phyloP scores from a whole-genome alignment of 208 protist genomes.

The Acanthamoeba castellanii region DNA sequence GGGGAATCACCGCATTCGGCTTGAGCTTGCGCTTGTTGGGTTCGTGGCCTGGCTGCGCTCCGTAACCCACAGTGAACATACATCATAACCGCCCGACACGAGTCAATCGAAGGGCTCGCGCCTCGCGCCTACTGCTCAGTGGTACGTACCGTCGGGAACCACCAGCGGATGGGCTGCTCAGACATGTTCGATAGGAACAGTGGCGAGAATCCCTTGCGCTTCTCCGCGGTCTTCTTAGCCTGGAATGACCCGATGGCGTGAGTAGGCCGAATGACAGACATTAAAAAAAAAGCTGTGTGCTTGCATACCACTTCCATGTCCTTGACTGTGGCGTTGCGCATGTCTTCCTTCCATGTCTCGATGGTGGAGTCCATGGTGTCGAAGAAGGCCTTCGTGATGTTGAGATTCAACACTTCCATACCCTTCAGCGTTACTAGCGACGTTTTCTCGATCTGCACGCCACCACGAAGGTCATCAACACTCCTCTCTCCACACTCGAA shows the following conservation, averaged over 20 bases:
- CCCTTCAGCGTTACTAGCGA: neutral
- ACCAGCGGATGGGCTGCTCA: constrained; percentile 52
- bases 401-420: constrained; percentile 46
- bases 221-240: constrained; percentile 64
- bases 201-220: constrained; percentile 65
- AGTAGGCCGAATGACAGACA: neutral
- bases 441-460: constrained; percentile 59
- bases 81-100: neutral
- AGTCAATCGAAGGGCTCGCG: neutral
- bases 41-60: neutral
- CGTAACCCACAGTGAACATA: neutral
- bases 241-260: neutral
- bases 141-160: constrained; percentile 45
- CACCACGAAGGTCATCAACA: too few species aligned
- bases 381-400: constrained; percentile 75
- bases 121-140: too few species aligned
- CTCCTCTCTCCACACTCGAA: too few species aligned
- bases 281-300: neutral
- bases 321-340: neutral
- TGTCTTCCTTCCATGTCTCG: constrained; percentile 66
- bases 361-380: constrained; percentile 72
- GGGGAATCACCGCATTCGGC: constrained; percentile 20
- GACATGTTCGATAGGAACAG: constrained; percentile 64
- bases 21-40: constrained; percentile 30
- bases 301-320: constrained; percentile 47